Conservation (phyloP, 169 alveolate genomes). For the Plasmodium chabaudi region DNA sequence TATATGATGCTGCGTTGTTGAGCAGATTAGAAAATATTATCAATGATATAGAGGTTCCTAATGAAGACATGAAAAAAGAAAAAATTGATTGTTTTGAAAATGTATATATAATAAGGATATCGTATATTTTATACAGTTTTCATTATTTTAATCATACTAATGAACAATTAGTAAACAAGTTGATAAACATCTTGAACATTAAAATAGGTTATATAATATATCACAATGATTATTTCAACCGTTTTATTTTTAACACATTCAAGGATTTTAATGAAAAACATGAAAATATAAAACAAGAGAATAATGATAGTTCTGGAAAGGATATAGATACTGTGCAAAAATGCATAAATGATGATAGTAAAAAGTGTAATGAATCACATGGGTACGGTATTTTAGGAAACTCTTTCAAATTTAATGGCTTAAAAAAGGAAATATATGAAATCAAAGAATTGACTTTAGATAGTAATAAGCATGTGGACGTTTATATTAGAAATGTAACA, state of each 20-base stretch:
- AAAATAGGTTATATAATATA: slow-evolving; percentile 54
- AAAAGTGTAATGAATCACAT: no score
- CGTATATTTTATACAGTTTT: slow-evolving; percentile 55
- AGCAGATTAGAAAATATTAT: slow-evolving; percentile 29
- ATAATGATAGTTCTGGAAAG: no score
- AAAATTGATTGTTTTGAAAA: slow-evolving; percentile 54
- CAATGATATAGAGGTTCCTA: slow-evolving; percentile 6
- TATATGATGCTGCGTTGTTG: slow-evolving; percentile 37
- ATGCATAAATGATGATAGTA: no score
- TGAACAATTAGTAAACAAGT: slow-evolving; percentile 31
- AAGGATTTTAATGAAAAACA: no score
- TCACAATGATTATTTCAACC: slow-evolving; percentile 21
- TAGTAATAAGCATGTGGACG: background rate
- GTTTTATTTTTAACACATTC: background rate
- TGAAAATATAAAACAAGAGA: no score
- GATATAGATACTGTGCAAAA: no score
- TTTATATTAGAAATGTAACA: background rate
- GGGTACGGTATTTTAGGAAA: no score
- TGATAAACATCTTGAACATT: slow-evolving; percentile 28
- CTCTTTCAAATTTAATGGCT: no score
- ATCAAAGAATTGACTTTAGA: background rate
- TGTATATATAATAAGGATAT: slow-evolving; percentile 61
- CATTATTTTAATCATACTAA: slow-evolving; percentile 22
- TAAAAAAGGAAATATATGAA: no score
- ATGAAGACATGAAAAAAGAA: background rate